Evolutionary conservation across 257 asterid genomes (phyloP).

Genomic region (Hygrophila difformis): DNA sequence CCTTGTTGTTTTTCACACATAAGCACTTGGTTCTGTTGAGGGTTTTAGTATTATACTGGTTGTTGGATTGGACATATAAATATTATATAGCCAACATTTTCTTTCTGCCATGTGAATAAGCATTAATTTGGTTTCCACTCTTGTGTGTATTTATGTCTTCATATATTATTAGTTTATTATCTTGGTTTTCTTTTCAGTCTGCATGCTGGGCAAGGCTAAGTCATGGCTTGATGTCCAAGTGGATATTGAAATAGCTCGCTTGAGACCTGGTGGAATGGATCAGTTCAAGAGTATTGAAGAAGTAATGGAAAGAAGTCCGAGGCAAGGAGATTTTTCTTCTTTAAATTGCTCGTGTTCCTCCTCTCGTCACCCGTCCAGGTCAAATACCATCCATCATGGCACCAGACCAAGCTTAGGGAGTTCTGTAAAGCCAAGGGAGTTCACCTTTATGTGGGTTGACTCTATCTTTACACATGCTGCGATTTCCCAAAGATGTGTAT

Average conservation of each 20-base stretch:
- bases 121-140: constrained; percentile 5
- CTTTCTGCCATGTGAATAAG: constrained; percentile 7
- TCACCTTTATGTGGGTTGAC: constrained; percentile 71
- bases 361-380: constrained; percentile 78
- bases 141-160: constrained; percentile 5
- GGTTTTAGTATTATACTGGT: constrained; percentile 9
- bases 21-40: neutral
- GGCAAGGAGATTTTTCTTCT: constrained; percentile 43
- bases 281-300: constrained; percentile 67
- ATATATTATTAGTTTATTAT: constrained; percentile 9
- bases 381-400: constrained; percentile 81
- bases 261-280: constrained; percentile 54
- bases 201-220: constrained; percentile 99
- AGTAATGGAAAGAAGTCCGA: constrained; percentile 60
- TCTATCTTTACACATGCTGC: neutral
- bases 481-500: too few relatives aligned
- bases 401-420: constrained; percentile 47
- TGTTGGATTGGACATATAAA: neutral
- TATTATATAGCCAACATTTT: neutral
- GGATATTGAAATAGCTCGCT: constrained; percentile 57
- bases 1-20: neutral
- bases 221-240: constrained; percentile 97
- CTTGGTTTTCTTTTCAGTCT: constrained; percentile 49
- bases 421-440: constrained; percentile 62
- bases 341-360: constrained; percentile 50